Base-by-base conservation (phyloP, 257 asterid genomes). In the Nicotiana undulata region DNA sequence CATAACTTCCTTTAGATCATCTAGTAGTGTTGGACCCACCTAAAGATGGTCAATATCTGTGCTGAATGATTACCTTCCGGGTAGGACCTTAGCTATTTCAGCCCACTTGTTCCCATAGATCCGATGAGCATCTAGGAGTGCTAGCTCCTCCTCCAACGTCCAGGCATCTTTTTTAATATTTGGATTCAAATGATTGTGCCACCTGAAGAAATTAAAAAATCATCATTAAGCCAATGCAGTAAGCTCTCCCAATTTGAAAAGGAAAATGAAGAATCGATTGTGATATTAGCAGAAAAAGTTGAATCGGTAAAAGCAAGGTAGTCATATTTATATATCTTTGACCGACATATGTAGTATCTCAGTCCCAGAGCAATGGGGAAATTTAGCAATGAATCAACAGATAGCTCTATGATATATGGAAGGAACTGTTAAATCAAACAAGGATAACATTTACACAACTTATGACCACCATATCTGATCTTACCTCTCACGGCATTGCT, bases 111-210 rank as follows among this genome's bases (percentile, higher is more conserved):
- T 95, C 85, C 98, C 98, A 85, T 93, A 85, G 51, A 87, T 58
- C 28, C 92, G 88, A 82, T 95, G 99, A 82, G 97, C 98, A 86
- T 89, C 85, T 83, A 93, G 90, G 82, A 95, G 89, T 52, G 91
- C 89, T 79, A 88, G 90, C 83, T 95, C 99, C 89, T 95, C 99
- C 82, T 95, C 98, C 90, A 90, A 83, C 60, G 91, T 89, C 99
- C 99, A 95, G 26, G 98, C 95, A 78, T 95, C 99, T 86, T 92
- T 93, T 89, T 90, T 95, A 81, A 95, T 95, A 85, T 85, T 82
- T 22, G 98, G 99, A 89, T 95, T 93, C 91, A 95, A 90, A 91
- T 92, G 99, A 88, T 95, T 95, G 91, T 95, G 98, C 99, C 99
- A 95, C 89, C 99, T 95, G 93, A 81, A 77, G 76, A 76, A 59